Base-by-base conservation (phyloP, 1,139 yeast genomes). In the Geotrichum klebahnii region DNA sequence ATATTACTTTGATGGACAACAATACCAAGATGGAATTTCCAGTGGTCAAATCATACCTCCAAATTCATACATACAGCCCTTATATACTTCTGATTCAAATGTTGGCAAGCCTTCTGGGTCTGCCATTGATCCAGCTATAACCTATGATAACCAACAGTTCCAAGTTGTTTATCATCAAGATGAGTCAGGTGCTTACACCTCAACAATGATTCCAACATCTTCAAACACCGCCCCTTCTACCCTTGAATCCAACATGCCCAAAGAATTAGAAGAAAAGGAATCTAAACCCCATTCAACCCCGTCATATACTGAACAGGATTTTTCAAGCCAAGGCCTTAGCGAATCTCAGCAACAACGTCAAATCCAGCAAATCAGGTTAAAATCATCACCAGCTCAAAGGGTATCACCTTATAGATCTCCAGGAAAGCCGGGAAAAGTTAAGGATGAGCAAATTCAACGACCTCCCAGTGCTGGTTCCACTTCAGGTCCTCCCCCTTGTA, bases 141-240 rank as follows among this genome's bases (percentile, higher is more conserved):
- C 53, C 14, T 43, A 50, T 22, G 49, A 45, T 23, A 37, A 44
- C n/a, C 36, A 44, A 5, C 39, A 50, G 37, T 41, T 45, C 23
- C 44, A 46, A 17, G 50, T 50, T n/a, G 48, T 50, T 24, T 50
- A 51, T 12, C 45, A 43, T 14, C 48, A 51, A 28, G 42, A 43
- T 29, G 48, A 33, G n/a, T 20, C 41, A 23, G 51, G 51, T 1
- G 22, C 31, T 1, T 38, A 23, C 19, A 22, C 33, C 9, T 36
- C 53, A 14, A 22, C 39, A 16, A 19, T 46, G 39, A 44, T 46
- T 22, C 46, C 53, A 2, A 33, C 32, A 8, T 28, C 48, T 2
- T 34, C 44, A 2, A 31, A 24, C 3, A 9, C 14, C 12, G 26
- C 23, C 20, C n/a, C 31, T 2, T 26, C n/a, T n/a, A n/a, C n/a